Evolutionary conservation across 2,329 filamentous ascomycete genomes (phyloP).

Genomic region (Fusarium sp.): DNA sequence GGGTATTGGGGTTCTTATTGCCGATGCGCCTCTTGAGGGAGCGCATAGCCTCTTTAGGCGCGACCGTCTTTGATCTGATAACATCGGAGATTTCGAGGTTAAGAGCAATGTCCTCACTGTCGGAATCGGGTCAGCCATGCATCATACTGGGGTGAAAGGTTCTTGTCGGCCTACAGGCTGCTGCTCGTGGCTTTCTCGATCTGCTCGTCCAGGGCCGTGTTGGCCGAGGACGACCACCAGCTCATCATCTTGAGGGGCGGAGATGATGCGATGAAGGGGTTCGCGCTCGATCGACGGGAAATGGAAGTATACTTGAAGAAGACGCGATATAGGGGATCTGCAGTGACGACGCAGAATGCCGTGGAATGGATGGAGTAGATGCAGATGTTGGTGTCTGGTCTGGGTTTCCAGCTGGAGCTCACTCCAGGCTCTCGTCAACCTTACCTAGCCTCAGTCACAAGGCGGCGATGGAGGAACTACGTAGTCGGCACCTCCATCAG

Average conservation of each 20-base stretch:
- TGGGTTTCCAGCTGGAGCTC: constrained; percentile 31
- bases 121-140: constrained; percentile 19
- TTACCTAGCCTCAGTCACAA: constrained; percentile 38
- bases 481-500: constrained; percentile 33
- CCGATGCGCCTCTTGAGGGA: constrained; percentile 93
- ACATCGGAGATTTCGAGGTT: constrained; percentile 98
- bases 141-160: constrained; percentile 27
- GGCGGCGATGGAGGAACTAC: constrained; percentile 35
- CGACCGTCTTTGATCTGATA: constrained; percentile 96
- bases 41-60: constrained; percentile 98
- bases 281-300: constrained; percentile 14
- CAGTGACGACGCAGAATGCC: constrained; percentile 7
- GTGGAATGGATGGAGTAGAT: constrained; percentile 20
- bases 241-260: constrained; percentile 74
- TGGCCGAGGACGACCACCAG: constrained; percentile 94
- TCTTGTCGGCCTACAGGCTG: constrained; percentile 75
- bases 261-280: constrained; percentile 6
- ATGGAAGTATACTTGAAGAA: background rate
- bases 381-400: constrained; percentile 34
- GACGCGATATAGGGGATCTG: constrained; percentile 1
- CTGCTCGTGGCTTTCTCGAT: constrained; percentile 95
- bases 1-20: constrained; percentile 97
- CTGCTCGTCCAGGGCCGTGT: constrained; percentile 94
- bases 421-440: constrained; percentile 39
- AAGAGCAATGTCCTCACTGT: constrained; percentile 92